phyloP scores from a whole-genome alignment of 2,329 filamentous ascomycete species.

The Emergomyces pasteurianus region DNA sequence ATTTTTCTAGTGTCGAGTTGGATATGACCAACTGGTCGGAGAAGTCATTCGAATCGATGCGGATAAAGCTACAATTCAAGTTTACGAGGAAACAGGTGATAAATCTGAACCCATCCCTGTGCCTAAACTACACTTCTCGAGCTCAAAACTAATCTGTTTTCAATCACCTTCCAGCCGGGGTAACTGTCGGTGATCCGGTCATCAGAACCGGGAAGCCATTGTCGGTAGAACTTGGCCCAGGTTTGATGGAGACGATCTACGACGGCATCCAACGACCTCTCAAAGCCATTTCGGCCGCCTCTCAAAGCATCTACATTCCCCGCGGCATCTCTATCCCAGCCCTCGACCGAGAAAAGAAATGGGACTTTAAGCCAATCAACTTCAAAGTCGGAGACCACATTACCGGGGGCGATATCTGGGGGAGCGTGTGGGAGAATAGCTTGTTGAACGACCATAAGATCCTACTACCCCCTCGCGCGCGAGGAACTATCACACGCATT shows the following conservation, averaged over 20 bases:
- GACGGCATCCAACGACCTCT: slow-evolving; percentile 97
- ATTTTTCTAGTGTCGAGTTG: slow-evolving; percentile 63
- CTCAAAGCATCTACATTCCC: slow-evolving; percentile 92
- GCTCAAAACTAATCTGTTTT: not conserved
- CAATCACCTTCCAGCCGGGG: slow-evolving; percentile 49
- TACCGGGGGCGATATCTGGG: slow-evolving; percentile 91
- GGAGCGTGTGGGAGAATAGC: slow-evolving; percentile 89
- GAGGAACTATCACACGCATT: slow-evolving; percentile 86
- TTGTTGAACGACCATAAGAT: slow-evolving; percentile 90
- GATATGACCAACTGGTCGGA: slow-evolving; percentile 81
- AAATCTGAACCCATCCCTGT: slow-evolving; percentile 5
- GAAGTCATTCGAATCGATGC: slow-evolving; percentile 96
- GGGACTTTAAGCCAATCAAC: slow-evolving; percentile 78
- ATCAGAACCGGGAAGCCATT: slow-evolving; percentile 83
- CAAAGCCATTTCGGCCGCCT: slow-evolving; percentile 63
- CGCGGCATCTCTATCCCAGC: slow-evolving; percentile 81
- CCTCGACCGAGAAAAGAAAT: slow-evolving; percentile 83
- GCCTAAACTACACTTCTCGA: not conserved
- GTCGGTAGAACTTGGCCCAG: slow-evolving; percentile 92
- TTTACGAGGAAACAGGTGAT: slow-evolving; percentile 95
- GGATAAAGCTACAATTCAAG: slow-evolving; percentile 94
- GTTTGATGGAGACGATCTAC: slow-evolving; percentile 98
- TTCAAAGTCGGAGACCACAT: slow-evolving; percentile 96
- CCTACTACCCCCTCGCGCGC: slow-evolving; percentile 75
- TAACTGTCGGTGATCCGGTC: slow-evolving; percentile 92